phyloP scores from a whole-genome alignment of 164 flowering plant genomes.

The Echeveria elegans region DNA sequence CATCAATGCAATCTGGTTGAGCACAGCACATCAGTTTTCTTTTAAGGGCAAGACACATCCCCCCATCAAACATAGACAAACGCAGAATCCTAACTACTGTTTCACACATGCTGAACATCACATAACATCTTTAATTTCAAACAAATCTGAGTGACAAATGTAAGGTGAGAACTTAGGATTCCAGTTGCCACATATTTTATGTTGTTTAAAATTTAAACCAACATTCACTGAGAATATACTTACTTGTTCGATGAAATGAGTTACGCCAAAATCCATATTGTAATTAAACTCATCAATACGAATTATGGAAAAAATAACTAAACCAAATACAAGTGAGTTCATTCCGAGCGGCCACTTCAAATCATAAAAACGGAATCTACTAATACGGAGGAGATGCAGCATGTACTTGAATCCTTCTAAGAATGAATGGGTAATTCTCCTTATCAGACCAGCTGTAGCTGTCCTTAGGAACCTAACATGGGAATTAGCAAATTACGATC shows the following conservation, averaged over 20 bases:
- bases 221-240: background rate
- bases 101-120: background rate
- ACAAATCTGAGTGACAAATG: background rate
- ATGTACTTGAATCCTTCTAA: background rate
- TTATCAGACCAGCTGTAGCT: background rate
- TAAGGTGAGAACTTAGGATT: background rate
- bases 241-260: no score
- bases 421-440: background rate
- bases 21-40: background rate
- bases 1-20: conserved; percentile 11
- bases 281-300: no score
- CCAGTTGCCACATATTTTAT: no score
- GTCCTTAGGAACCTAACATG: background rate
- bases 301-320: no score
- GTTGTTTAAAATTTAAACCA: no score
- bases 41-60: background rate
- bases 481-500: background rate
- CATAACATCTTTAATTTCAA: no score
- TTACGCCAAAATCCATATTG: background rate
- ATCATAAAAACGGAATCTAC: background rate
- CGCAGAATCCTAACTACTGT: no score
- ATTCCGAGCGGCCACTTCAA: background rate
- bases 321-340: no score
- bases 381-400: background rate
- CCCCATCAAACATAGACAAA: background rate